phyloP scores from a whole-genome alignment of 176 grass and related monocot species.

The Zoysia pacifica region DNA sequence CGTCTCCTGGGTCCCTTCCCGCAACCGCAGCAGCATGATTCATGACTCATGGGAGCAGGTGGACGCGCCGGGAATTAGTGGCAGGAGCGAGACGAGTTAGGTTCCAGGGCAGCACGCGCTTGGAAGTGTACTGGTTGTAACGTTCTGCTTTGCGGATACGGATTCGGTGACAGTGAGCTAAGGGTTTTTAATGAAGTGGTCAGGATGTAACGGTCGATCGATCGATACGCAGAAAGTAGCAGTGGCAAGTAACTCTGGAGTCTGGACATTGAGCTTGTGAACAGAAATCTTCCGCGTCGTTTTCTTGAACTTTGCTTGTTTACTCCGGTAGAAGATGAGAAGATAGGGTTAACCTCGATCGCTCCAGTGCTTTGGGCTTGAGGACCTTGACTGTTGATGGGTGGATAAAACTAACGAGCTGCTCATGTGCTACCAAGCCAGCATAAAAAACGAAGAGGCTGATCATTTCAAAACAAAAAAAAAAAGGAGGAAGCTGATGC shows the following conservation, averaged over 20 bases:
- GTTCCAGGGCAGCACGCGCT: background rate
- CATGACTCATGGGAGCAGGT: conserved; percentile 43
- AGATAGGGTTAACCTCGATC: too few species aligned
- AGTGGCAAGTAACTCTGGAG: background rate
- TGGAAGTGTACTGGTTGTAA: background rate
- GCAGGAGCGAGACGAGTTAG: background rate
- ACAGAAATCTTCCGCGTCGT: background rate
- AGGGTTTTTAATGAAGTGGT: background rate
- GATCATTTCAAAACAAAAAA: too few species aligned
- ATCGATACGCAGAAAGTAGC: background rate
- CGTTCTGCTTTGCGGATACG: background rate
- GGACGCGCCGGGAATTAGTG: background rate
- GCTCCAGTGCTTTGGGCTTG: too few species aligned
- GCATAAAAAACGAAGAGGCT: too few species aligned
- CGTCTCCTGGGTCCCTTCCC: background rate
- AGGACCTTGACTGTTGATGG: too few species aligned
- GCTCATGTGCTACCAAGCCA: too few species aligned
- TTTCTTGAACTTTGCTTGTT: too few species aligned
- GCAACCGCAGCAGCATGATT: conserved; percentile 27
- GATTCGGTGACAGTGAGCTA: background rate
- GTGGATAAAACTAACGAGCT: too few species aligned
- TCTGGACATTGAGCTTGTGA: background rate
- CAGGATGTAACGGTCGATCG: background rate
- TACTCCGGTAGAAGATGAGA: too few species aligned
- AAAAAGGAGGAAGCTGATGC: too few species aligned